A percentile compares a stretch with the other conserved stretches of the same genome.
Evolutionary conservation across 1,284 basidiomycete genomes (phyloP).

Genomic region (Sporisorium reilianum): DNA sequence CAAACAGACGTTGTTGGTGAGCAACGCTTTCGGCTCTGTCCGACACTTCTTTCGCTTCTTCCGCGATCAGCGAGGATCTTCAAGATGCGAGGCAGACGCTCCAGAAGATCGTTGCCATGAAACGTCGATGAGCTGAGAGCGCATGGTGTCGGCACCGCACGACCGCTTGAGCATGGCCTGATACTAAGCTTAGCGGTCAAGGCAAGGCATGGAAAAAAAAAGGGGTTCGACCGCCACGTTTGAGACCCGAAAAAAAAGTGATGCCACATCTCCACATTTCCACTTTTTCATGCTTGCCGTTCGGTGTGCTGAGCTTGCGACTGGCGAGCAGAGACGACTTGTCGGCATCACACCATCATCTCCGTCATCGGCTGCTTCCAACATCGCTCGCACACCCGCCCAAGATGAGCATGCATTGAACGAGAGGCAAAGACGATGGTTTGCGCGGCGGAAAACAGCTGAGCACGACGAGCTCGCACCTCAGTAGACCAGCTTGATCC

Average conservation of each 20-base stretch:
- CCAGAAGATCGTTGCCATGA: too few species aligned
- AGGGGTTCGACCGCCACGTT: background rate
- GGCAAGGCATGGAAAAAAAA: background rate
- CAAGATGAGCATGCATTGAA: background rate
- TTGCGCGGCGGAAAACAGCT: background rate
- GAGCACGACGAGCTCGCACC: background rate
- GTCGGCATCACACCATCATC: constrained; percentile 5
- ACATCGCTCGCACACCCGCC: background rate
- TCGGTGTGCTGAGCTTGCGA: background rate
- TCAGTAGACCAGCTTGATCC: background rate
- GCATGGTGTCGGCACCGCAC: too few species aligned
- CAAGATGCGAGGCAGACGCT: background rate
- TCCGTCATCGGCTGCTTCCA: constrained; percentile 4
- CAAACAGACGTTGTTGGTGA: background rate
- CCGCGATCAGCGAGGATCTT: background rate
- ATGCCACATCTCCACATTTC: constrained; percentile 1
- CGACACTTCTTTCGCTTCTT: background rate
- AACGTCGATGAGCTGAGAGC: too few species aligned
- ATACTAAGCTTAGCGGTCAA: background rate
- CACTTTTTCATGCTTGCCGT: background rate
- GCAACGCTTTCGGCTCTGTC: background rate
- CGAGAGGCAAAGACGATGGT: background rate
- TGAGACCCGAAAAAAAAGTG: constrained; percentile 1
- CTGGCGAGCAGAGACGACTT: background rate
- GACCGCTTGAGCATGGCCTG: background rate